Conservation (phyloP, 2,329 filamentous ascomycete species). For the Aspergillus luchuensis region DNA sequence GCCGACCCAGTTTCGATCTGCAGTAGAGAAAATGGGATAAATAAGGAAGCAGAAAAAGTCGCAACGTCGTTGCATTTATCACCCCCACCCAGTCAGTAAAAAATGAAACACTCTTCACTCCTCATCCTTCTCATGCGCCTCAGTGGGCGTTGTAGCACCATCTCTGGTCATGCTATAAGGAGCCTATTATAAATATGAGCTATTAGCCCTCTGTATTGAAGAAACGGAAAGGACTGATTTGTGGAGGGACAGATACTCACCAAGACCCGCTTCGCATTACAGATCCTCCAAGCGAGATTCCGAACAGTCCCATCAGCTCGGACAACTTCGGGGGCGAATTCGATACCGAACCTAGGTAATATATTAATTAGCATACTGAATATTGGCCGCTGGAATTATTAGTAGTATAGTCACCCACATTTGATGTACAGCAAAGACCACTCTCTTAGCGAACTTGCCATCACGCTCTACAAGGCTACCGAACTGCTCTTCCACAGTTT, state of each 20-base stretch:
- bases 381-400: too few species aligned
- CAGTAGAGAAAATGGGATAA: not conserved
- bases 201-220: not conserved
- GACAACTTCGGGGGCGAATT: constrained; percentile 91
- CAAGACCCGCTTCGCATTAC: constrained; percentile 91
- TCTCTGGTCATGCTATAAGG: constrained; percentile 71
- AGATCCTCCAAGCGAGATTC: constrained; percentile 91
- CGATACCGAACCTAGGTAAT: constrained; percentile 72
- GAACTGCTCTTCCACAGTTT: constrained; percentile 76
- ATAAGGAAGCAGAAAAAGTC: not conserved
- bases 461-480: constrained; percentile 83
- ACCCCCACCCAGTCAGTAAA: not conserved
- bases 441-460: constrained; percentile 81
- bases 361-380: constrained; percentile 10
- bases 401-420: constrained; percentile 59
- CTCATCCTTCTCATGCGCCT: constrained; percentile 24
- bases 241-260: constrained; percentile 55
- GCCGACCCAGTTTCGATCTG: not conserved
- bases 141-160: constrained; percentile 62
- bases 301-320: constrained; percentile 86
- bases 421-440: constrained; percentile 91
- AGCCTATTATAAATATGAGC: constrained; percentile 50
- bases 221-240: too few species aligned
- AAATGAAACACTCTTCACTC: not conserved
- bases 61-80: not conserved